Percentiles rank a stretch among this genome's conserved stretches.
These are phyloP conservation scores for Dissophora globulifera DNA, from an alignment of 192 early-diverging fungal species.

Conservation along the genomic window DNA sequence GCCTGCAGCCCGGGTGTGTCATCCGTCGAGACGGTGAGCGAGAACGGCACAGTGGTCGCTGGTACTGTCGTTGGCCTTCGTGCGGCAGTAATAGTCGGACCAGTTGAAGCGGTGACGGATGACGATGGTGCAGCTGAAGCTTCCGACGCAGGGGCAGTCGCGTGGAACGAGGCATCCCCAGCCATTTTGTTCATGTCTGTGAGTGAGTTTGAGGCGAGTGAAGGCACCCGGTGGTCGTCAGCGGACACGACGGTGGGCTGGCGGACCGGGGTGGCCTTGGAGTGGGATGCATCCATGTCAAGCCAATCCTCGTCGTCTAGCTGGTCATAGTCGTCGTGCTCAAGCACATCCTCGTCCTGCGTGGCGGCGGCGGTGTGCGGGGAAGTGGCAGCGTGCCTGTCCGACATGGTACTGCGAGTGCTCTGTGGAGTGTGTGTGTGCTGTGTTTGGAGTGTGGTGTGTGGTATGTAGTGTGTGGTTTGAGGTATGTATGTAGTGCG, in stretches of 20 bases:
- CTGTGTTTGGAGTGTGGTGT: no score
- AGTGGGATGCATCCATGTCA: constrained; percentile 48
- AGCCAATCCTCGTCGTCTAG: constrained; percentile 47
- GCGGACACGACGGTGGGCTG: no score
- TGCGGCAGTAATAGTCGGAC: no score
- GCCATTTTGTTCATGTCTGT: neutral
- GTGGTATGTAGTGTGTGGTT: no score
- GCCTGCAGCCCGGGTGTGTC: neutral
- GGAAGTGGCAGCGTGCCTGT: neutral
- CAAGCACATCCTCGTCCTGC: neutral
- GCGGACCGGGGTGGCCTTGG: no score
- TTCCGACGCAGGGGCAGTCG: neutral
- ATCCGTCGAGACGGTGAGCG: constrained; percentile 7
- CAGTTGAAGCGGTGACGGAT: no score
- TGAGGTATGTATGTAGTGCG: no score
- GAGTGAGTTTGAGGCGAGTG: neutral
- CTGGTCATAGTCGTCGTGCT: constrained; percentile 25
- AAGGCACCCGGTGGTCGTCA: constrained; percentile 20
- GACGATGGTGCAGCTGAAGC: constrained; percentile 7
- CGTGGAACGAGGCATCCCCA: neutral
- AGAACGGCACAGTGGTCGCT: neutral
- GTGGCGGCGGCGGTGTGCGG: neutral
- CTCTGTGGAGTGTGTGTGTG: no score
- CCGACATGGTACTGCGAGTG: neutral
- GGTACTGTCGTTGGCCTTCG: neutral